Evolutionary conservation across 805 yeast genomes (phyloP).

Genomic region (Ogataea angusta): DNA sequence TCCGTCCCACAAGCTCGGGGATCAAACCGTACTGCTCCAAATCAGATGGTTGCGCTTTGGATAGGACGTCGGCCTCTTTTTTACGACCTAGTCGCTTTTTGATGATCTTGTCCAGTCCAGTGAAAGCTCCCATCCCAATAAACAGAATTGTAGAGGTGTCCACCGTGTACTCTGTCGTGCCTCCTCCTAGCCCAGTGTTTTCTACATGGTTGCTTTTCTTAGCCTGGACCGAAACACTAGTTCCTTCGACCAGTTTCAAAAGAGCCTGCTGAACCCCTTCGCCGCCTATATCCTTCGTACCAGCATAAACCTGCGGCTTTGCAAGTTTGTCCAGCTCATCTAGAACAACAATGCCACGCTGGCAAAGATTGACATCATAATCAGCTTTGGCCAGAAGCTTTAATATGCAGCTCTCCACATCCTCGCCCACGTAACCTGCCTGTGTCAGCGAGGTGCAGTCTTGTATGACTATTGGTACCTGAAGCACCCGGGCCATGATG

Average conservation of each 20-base stretch:
- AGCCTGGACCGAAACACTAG: constrained; percentile 44
- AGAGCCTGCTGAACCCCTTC: constrained; percentile 65
- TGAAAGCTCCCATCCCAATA: constrained; percentile 61
- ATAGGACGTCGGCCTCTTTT: constrained; percentile 25
- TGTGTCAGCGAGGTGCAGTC: constrained; percentile 63
- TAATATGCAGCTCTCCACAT: constrained; percentile 56
- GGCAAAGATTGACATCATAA: constrained; percentile 49
- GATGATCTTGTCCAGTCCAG: constrained; percentile 51
- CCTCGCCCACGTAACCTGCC: constrained; percentile 66
- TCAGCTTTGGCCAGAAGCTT: constrained; percentile 48
- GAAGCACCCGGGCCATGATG: constrained; percentile 48
- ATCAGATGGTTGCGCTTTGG: constrained; percentile 48
- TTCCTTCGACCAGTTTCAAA: constrained; percentile 55
- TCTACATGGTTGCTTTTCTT: constrained; percentile 19
- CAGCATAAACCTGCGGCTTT: constrained; percentile 43
- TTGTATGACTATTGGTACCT: constrained; percentile 56
- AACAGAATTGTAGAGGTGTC: constrained; percentile 57
- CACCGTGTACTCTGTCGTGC: constrained; percentile 41
- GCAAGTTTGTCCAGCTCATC: constrained; percentile 61
- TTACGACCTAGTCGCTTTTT: constrained; percentile 35
- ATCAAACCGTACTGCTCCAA: constrained; percentile 51
- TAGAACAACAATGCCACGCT: constrained; percentile 55
- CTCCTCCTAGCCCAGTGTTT: constrained; percentile 9
- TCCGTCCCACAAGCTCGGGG: constrained; percentile 59
- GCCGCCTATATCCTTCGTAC: constrained; percentile 58